phyloP scores from a whole-genome alignment of 306 rosid genomes.

The Arachis stenosperma region DNA sequence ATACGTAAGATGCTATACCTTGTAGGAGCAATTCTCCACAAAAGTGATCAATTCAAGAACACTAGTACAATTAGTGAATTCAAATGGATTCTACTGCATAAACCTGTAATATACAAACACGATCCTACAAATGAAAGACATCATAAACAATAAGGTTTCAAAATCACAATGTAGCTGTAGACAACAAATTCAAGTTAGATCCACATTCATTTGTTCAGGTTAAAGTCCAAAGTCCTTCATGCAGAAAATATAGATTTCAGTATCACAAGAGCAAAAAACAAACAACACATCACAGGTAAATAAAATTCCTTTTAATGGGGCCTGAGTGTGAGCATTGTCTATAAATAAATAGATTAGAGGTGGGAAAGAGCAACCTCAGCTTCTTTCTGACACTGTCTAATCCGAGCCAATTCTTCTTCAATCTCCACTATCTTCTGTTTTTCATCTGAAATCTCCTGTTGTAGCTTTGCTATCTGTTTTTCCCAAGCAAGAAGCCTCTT shows the following conservation, averaged over 20 bases:
- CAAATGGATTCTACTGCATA: neutral
- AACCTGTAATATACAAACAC: constrained; percentile 3
- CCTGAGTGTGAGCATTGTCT: neutral
- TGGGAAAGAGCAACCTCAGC: constrained; percentile 57
- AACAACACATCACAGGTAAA: neutral
- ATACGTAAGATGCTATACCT: neutral
- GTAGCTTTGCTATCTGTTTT: constrained; percentile 65
- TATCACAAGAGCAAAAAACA: neutral
- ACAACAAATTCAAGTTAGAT: constrained; percentile 17
- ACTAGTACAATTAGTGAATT: neutral
- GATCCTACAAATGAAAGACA: neutral
- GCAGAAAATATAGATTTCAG: constrained; percentile 28
- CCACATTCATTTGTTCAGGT: neutral
- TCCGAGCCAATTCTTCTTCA: constrained; percentile 51
- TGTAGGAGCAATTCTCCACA: neutral
- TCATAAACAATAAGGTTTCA: constrained; percentile 6
- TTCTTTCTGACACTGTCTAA: constrained; percentile 58
- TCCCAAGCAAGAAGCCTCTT: constrained; percentile 85
- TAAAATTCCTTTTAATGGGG: neutral
- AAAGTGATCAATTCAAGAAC: neutral
- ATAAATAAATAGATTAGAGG: constrained; percentile 3
- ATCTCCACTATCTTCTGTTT: constrained; percentile 61
- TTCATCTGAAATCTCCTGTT: constrained; percentile 71
- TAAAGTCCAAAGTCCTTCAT: neutral
- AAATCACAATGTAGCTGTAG: neutral